Percentiles rank a stretch among this genome's conserved stretches.
Conservation (phyloP, 2,329 filamentous ascomycete genomes). For the Neofusicoccum cordaticola region DNA sequence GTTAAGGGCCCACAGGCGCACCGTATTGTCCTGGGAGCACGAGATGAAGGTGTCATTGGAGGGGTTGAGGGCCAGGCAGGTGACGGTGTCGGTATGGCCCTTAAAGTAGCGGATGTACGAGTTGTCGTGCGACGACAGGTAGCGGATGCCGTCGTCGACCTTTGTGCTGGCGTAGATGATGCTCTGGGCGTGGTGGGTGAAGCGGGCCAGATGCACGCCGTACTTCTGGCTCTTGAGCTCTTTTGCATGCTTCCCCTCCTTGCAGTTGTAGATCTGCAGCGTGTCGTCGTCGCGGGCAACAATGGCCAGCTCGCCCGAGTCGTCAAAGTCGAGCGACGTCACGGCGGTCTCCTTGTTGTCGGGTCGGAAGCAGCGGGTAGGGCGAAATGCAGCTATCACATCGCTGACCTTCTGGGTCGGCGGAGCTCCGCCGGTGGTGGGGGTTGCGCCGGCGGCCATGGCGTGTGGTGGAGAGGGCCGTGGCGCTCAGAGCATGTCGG, state of each 20-base stretch:
- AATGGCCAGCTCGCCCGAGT: constrained; percentile 88
- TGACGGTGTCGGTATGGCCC: constrained; percentile 83
- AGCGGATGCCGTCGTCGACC: constrained; percentile 84
- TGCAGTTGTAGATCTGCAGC: constrained; percentile 91
- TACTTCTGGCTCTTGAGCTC: constrained; percentile 94
- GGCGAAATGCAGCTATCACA: constrained; percentile 72
- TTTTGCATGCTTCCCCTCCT: constrained; percentile 86
- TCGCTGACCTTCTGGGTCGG: constrained; percentile 65
- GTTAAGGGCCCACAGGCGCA: constrained; percentile 84
- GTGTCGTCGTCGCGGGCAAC: constrained; percentile 91
- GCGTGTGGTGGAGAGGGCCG: neutral
- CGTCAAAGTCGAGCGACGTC: constrained; percentile 93
- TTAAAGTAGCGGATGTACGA: constrained; percentile 95
- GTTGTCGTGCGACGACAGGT: constrained; percentile 90
- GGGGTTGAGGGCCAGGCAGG: constrained; percentile 78
- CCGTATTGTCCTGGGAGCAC: constrained; percentile 84
- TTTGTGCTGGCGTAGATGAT: constrained; percentile 97
- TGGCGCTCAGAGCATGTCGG: constrained; percentile 7
- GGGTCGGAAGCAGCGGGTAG: constrained; percentile 54
- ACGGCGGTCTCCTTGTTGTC: constrained; percentile 58
- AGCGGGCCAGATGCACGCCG: constrained; percentile 87
- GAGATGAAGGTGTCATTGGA: constrained; percentile 89
- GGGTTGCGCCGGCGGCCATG: constrained; percentile 35
- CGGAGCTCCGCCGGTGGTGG: constrained; percentile 29
- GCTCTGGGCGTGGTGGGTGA: constrained; percentile 86